These are phyloP conservation scores for Rhododendron ovatum DNA, from an alignment of 148 eudicot genomes.

Conservation along the genomic window DNA sequence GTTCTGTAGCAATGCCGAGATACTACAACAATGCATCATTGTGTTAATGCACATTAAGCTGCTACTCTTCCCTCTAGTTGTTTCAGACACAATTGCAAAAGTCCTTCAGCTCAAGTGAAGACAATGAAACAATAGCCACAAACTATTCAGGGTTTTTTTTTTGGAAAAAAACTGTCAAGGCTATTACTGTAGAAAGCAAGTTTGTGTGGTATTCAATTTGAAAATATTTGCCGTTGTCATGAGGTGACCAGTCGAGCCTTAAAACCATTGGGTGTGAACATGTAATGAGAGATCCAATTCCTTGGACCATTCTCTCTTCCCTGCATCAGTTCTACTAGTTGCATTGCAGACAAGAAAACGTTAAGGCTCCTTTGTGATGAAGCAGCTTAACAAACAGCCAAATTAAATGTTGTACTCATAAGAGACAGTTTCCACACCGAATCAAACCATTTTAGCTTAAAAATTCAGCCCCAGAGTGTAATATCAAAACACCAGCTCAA, in stretches of 20 bases:
- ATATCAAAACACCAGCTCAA: background rate
- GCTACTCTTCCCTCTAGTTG: background rate
- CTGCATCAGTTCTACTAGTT: background rate
- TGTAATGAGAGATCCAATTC: background rate
- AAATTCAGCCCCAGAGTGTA: background rate
- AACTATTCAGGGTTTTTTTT: background rate
- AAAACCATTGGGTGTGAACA: background rate
- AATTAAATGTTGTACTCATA: background rate
- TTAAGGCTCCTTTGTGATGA: background rate
- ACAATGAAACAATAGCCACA: background rate
- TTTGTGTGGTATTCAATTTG: background rate
- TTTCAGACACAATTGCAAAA: background rate
- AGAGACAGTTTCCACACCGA: background rate
- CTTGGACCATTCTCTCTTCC: background rate
- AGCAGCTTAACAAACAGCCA: background rate
- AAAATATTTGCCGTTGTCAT: background rate
- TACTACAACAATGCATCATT: background rate
- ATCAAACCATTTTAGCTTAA: background rate
- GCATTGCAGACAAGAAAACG: background rate
- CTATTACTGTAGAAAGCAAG: background rate
- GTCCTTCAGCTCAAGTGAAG: background rate
- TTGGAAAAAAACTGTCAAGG: too few species aligned
- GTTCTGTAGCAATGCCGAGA: background rate
- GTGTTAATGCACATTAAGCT: background rate
- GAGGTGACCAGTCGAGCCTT: background rate